A percentile compares a stretch with the other conserved stretches of the same genome.
Conservation (phyloP, 805 yeast genomes). For the Ogataea pignaliae region DNA sequence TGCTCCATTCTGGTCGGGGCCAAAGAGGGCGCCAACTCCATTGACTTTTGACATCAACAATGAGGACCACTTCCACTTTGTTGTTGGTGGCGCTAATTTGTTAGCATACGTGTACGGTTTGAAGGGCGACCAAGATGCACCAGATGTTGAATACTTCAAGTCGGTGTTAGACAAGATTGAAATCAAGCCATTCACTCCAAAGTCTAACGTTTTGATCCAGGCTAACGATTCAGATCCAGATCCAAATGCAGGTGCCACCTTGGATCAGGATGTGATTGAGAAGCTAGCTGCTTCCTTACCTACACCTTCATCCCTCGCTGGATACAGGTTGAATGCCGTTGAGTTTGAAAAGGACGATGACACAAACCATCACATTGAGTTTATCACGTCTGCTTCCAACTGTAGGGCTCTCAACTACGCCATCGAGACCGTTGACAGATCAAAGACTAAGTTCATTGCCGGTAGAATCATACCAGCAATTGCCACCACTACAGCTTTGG, state of each 20-base stretch:
- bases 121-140: slow-evolving; percentile 61
- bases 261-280: slow-evolving; percentile 63
- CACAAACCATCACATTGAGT: slow-evolving; percentile 92
- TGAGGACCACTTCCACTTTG: slow-evolving; percentile 74
- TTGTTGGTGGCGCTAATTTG: slow-evolving; percentile 86
- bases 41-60: slow-evolving; percentile 70
- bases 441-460: slow-evolving; percentile 93
- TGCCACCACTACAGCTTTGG: slow-evolving; percentile 98
- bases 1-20: slow-evolving; percentile 96
- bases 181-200: slow-evolving; percentile 69
- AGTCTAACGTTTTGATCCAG: slow-evolving; percentile 73
- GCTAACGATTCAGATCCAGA: slow-evolving; percentile 85
- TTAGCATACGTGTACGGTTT: slow-evolving; percentile 89
- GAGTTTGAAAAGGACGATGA: slow-evolving; percentile 99
- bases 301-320: slow-evolving; percentile 81
- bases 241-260: slow-evolving; percentile 53
- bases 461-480: slow-evolving; percentile 98
- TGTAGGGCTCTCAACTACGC: slow-evolving; percentile 90
- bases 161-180: slow-evolving; percentile 47
- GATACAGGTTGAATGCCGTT: slow-evolving; percentile 80
- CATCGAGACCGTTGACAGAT: slow-evolving; percentile 83
- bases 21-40: slow-evolving; percentile 94
- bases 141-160: slow-evolving; percentile 44
- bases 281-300: slow-evolving; percentile 77
- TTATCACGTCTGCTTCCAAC: slow-evolving; percentile 93